Base-by-base conservation (phyloP, 345 rosid species). In the Nephelium lappaceum region DNA sequence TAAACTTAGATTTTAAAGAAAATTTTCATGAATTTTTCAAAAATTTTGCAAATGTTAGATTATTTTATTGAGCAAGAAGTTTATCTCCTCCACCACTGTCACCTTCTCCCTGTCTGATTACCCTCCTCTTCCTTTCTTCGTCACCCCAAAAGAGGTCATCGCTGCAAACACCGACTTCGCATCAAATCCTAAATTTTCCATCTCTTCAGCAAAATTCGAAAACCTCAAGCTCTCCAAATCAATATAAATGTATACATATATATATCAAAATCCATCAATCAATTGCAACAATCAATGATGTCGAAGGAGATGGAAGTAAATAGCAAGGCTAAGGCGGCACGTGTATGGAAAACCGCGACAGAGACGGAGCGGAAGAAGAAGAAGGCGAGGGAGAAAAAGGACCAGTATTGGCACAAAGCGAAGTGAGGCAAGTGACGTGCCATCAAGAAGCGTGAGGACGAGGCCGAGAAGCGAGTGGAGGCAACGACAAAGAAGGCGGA, bases 241-340 rank as follows among this genome's bases (percentile, higher is more conserved):
- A 38, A 4, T 3, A 19, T 16, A 19, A 11, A 16, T n/a, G n/a
- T n/a, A n/a, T n/a, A n/a, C n/a, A n/a, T n/a, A n/a, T n/a, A n/a
- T n/a, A n/a, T n/a, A n/a, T n/a, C n/a, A n/a, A 8, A 66, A 75
- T 45, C 6, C 15, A 41, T 57, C 78, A 57, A 57, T 60, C 64
- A 11, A 21, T 60, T 45, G 8, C 51, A 11, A 11, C 7, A 53
- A 21, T 67, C 71, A 41, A 85, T 80, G 79, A 95, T 95, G 98
- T 98, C 97, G 89, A 94, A 96, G 91, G 94, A 94, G 91, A 89
- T 93, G 95, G 98, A 97, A 23, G 88, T 94, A 58, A 94, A 91
- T 85, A 93, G 89, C 90, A 96, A 93, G 80, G 95, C 99, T 39
- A 98, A 96, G 92, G 98, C 76, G 47, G 95, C 99, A n/a, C 84